Base-by-base conservation (phyloP, 768 basidiomycete genomes). In the Pleurotus ostreatus region DNA sequence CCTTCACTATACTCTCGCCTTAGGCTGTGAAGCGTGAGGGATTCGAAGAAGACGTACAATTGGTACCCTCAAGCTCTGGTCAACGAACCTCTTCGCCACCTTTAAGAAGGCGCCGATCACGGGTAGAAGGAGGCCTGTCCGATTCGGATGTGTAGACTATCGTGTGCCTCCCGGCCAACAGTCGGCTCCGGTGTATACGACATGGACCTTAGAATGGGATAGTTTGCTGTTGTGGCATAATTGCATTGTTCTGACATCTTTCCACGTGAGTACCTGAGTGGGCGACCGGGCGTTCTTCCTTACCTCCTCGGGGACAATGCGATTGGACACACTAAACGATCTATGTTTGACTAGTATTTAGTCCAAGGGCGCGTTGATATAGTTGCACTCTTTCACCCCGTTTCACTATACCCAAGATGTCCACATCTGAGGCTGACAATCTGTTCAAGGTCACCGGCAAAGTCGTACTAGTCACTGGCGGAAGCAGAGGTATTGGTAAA, bases 401-500 rank as follows among this genome's bases (percentile, higher is more conserved):
- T 41, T n/a, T 52, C 20, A 44, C 46, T 22, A 16, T 23, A 34
- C 43, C 48, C 49, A 59, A 37, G 37, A 79, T 78, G 78, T 65
- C 58, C 58, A 69, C 71, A 13, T 68, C 75, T 39, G 62, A 74
- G 52, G 60, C 62, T 2, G 58, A 67, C 12, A 70, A 69, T 37
- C 64, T 82, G 15, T 86, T 85, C 63, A 62, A 72, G 58, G 82
- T 86, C 56, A 65, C 74, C 34, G 79, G 71, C 22, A 82, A 78
- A 57, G 72, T 80, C 13, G 83, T 85, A 4, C 72, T 88, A 20
- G 75, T 86, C 39, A 86, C 85, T 3, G 87, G 87, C 5, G 87
- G 86, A 9, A 83, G 80, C 25, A 72, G 82, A 56, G 86, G 86
- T 4, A 78, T 87, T 26, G 85, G 86, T 4, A 85, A 83, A 71